Base-by-base conservation (phyloP, 352 stramenopile genomes). In the Phytophthora fragariaefolia region DNA sequence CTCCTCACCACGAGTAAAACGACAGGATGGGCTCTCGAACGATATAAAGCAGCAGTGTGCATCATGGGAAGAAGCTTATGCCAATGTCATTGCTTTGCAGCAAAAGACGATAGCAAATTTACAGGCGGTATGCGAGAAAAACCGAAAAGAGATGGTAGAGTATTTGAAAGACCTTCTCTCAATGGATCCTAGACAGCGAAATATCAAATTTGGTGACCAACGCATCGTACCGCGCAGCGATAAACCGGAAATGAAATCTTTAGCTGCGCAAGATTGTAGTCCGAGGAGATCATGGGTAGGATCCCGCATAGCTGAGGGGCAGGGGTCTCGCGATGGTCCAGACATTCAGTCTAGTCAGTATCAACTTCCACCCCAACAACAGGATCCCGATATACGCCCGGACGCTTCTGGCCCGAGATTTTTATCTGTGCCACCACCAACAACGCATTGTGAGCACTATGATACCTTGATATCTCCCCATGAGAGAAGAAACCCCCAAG, bases 31-130 rank as follows among this genome's bases (percentile, higher is more conserved):
- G 1, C 7, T 58, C 6, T 59, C 69, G 6, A 59, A 43, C 2
- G 82, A 84, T 17, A 65, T 82, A 2, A 75, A 70, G 1, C 70
- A 76, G 2, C 56, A 75, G 7, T 80, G 69, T 52, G 43, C 54
- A 20, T 69, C 65, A 15, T 96, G 86, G 88, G 74, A 92, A 65
- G 80, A 93, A 71, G 88, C 85, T 1, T 95, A 90, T n/a, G 71
- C 46, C 1, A 89, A 79, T n/a, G 81, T 96, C 0, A 77, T 93
- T 17, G 69, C 81, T 23, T 55, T 95, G 3, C 88, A 96, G 62
- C 88, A 95, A 38, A 83, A 95, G 43, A 91, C 83, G 0, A 85
- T 94, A 27, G 80, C 73, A 6, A 84, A 77, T 22, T 66, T 93
- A 4, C 72, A 78, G 4, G 73, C 77, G 4, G 24, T 88, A 15